Evolutionary conservation across 2,329 filamentous ascomycete genomes (phyloP), one percentile per base, ranked within the genome.

Genomic region (Pseudocercospora crystallina): DNA sequence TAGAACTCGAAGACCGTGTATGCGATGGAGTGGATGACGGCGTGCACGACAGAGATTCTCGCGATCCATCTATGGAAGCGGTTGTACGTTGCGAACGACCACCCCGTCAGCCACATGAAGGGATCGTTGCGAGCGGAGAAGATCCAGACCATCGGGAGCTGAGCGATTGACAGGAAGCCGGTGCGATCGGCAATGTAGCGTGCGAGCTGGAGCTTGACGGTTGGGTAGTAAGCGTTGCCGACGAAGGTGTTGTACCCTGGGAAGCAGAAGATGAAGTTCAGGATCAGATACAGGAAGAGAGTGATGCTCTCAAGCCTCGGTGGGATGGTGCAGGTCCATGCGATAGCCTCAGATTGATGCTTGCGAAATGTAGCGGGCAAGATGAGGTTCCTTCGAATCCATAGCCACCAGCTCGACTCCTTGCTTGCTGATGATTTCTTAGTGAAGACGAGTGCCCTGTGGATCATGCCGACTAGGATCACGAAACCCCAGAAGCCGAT

Each of bases 51-150:
- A 5, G 82, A 76, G 2, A 86, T 73, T 13, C 84, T 74, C 0
- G 85, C 84, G 3, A 84, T 74, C 75, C 83, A 84, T 0, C 85
- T 80, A 65, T 88, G 85, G 45, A 87, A 86, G 35, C 81, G 76
- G 57, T 82, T 87, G 61, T 82, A 87, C 0, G 81, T 83, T 1
- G 77, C 76, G 63, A 85, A 87, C 9, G 80, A 82, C 84, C 85
- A 88, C 0, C 84, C 84, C 0, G 85, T 87, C 0, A 83, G 63
- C 81, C 81, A 85, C 47, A 86, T 71, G 12, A 87, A 74, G 0
- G 83, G 61, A 44, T 88, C 86, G 54, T 88, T 89, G 8, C 85
- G 74, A 62, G 81, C 80, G 0, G 80, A 81, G 57, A 88, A 87
- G 0, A 87, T 66, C 83, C 83, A 87, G 0, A 87, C 69, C 2